phyloP scores from a whole-genome alignment of 768 basidiomycete species.

The Mycena albidolilacea region DNA sequence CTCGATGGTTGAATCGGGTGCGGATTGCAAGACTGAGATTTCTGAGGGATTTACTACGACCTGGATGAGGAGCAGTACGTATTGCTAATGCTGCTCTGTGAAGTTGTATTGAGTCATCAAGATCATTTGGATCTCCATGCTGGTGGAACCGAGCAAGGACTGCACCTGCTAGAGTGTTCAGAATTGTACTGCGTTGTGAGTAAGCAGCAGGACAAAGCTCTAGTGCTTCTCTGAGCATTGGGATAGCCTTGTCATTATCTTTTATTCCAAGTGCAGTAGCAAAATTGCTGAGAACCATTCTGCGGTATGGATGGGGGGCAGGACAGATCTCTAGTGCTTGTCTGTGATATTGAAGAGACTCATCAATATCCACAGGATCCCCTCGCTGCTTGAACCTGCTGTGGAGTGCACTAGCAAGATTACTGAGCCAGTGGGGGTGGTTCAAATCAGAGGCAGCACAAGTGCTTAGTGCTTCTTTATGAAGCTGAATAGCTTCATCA shows the following conservation, averaged over 20 bases:
- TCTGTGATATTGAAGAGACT: not conserved
- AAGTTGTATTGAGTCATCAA: too few species aligned
- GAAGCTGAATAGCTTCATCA: too few species aligned
- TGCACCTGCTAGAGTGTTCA: not conserved
- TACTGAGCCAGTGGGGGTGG: too few species aligned
- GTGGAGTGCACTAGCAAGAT: not conserved
- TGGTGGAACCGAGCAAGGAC: not conserved
- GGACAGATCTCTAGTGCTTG: not conserved
- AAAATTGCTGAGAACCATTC: not conserved
- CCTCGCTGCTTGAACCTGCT: not conserved
- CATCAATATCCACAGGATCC: too few species aligned
- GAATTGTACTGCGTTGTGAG: not conserved
- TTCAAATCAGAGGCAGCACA: too few species aligned
- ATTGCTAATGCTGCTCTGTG: too few species aligned
- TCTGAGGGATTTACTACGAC: too few species aligned
- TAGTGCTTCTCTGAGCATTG: not conserved
- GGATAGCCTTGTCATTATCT: not conserved
- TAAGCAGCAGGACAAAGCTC: not conserved
- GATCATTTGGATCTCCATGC: not conserved
- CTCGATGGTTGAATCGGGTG: not conserved
- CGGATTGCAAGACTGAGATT: too few species aligned
- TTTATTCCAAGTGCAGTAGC: not conserved
- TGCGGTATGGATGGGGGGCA: not conserved
- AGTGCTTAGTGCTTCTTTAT: too few species aligned
- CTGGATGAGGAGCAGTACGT: too few species aligned